A percentile compares a stretch with the other conserved stretches of the same genome.
These are phyloP conservation scores for Penicillium angulare DNA, from an alignment of 495 filamentous ascomycete genomes.

Conservation along the genomic window DNA sequence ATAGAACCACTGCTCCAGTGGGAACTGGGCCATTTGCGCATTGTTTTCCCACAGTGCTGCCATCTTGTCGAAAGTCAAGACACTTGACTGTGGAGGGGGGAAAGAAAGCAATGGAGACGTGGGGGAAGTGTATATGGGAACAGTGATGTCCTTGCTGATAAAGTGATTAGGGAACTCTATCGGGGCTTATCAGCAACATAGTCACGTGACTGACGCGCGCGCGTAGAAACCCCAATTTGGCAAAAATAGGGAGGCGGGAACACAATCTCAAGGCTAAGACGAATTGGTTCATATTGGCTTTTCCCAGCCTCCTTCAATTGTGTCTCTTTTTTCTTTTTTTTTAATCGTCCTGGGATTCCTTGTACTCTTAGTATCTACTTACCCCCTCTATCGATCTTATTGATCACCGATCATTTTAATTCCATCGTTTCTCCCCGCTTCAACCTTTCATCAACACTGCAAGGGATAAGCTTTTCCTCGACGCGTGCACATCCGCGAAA, in stretches of 20 bases:
- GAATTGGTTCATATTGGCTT: constrained; percentile 15
- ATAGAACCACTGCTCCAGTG: constrained; percentile 94
- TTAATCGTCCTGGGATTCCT: no score
- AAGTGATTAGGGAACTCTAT: background rate
- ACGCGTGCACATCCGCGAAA: background rate
- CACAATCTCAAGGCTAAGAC: constrained; percentile 8
- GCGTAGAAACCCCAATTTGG: constrained; percentile 6
- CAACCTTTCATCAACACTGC: background rate
- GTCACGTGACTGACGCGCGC: constrained; percentile 6
- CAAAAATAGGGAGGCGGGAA: constrained; percentile 12
- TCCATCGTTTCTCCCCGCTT: background rate
- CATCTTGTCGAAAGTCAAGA: constrained; percentile 22
- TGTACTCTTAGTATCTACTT: no score
- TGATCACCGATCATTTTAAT: no score
- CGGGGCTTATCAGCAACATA: background rate
- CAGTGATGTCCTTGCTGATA: background rate
- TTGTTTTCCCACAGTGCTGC: constrained; percentile 49
- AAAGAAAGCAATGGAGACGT: no score
- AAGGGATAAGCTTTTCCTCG: background rate
- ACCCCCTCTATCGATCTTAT: no score
- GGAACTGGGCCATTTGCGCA: constrained; percentile 63
- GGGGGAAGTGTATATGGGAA: background rate
- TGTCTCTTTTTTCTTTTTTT: no score
- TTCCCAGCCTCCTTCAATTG: constrained; percentile 14
- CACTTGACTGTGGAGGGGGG: background rate